Percentiles rank a stretch among this genome's conserved stretches.
These are phyloP conservation scores for Naganishia friedmannii DNA, from an alignment of 768 basidiomycete species.

Conservation along the genomic window DNA sequence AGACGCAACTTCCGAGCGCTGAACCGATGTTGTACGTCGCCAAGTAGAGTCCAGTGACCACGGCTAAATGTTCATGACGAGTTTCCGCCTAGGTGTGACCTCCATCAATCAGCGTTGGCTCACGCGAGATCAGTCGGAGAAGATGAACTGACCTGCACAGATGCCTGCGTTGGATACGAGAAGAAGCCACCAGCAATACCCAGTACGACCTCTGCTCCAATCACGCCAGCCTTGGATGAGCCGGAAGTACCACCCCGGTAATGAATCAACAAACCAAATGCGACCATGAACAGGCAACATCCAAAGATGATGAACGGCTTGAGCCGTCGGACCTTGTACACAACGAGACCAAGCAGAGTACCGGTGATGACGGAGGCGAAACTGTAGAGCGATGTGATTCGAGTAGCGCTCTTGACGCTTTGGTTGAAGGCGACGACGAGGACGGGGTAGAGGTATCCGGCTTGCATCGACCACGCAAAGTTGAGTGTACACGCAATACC, in stretches of 20 bases:
- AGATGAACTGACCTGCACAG: not conserved
- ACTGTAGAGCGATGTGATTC: slow-evolving; percentile 43
- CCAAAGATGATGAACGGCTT: slow-evolving; percentile 47
- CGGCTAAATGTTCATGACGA: slow-evolving; percentile 39
- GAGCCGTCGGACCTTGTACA: slow-evolving; percentile 42
- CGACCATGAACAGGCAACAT: slow-evolving; percentile 39
- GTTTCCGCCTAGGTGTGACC: slow-evolving; percentile 35
- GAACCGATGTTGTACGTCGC: slow-evolving; percentile 39
- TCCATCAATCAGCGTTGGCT: no score
- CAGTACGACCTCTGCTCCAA: slow-evolving; percentile 44
- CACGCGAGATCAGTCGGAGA: not conserved
- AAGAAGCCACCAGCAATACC: slow-evolving; percentile 33
- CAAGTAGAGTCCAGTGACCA: slow-evolving; percentile 38
- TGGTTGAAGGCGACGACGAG: slow-evolving; percentile 46
- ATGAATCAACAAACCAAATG: slow-evolving; percentile 47
- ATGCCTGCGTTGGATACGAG: slow-evolving; percentile 11
- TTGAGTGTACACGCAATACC: slow-evolving; percentile 44
- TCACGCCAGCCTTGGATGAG: slow-evolving; percentile 34
- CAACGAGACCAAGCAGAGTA: slow-evolving; percentile 41
- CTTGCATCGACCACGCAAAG: slow-evolving; percentile 36
- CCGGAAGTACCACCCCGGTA: slow-evolving; percentile 33
- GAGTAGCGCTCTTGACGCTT: slow-evolving; percentile 39
- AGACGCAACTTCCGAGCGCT: slow-evolving; percentile 31
- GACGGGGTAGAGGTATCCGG: slow-evolving; percentile 46
- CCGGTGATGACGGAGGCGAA: slow-evolving; percentile 48